phyloP scores from a whole-genome alignment of 129 eudicot species.

The Sambucus nigra region DNA sequence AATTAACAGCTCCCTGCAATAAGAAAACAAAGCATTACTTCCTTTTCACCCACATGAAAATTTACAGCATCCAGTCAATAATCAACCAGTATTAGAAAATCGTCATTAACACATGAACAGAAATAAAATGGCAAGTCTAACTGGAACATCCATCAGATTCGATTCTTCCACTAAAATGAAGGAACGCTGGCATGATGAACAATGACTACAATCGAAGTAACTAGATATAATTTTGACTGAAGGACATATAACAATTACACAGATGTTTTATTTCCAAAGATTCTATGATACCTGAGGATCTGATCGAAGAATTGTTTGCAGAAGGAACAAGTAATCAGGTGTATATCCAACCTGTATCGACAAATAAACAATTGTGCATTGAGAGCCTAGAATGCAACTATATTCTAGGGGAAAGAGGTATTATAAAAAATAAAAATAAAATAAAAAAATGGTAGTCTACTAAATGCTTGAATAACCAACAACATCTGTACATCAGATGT shows the following conservation, averaged over 20 bases:
- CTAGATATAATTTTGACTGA: too few species aligned
- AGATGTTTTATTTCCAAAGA: neutral
- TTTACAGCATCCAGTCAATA: too few species aligned
- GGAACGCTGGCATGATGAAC: too few species aligned
- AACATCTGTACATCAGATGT: too few species aligned
- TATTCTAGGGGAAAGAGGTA: neutral
- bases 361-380: neutral
- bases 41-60: too few species aligned
- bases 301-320: slow-evolving; percentile 95
- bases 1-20: slow-evolving; percentile 93
- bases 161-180: too few species aligned
- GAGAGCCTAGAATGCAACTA: neutral
- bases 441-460: too few species aligned
- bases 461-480: too few species aligned
- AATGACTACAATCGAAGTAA: too few species aligned
- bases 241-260: too few species aligned
- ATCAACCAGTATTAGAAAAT: neutral
- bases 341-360: slow-evolving; percentile 87
- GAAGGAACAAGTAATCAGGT: slow-evolving; percentile 95
- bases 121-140: neutral
- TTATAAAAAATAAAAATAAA: too few species aligned
- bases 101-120: neutral
- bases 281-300: slow-evolving; percentile 80
- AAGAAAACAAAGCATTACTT: slow-evolving; percentile 6
- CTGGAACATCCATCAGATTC: neutral